A percentile compares a stretch with the other conserved stretches of the same genome.
phyloP scores from a whole-genome alignment of 805 yeast genomes.

The Cyberlindnera americana region DNA sequence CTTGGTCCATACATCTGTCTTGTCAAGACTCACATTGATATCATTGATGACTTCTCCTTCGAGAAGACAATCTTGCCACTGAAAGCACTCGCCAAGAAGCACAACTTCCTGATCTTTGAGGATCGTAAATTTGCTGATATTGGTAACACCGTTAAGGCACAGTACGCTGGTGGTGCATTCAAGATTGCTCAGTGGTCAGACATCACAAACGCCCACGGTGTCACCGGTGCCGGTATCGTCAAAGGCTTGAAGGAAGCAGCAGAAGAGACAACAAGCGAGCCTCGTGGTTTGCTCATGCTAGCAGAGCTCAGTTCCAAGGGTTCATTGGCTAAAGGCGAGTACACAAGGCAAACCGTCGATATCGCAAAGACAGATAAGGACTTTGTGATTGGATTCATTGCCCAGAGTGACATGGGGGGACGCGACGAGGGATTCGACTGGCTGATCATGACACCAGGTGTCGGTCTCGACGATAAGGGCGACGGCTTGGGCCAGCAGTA shows the following conservation, averaged over 20 bases:
- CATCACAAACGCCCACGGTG: constrained; percentile 96
- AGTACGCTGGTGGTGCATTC: constrained; percentile 86
- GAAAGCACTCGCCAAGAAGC: constrained; percentile 67
- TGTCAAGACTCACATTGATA: constrained; percentile 93
- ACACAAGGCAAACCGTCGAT: constrained; percentile 82
- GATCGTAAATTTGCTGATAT: constrained; percentile 98
- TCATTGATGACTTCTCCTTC: constrained; percentile 81
- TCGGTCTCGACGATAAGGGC: constrained; percentile 94
- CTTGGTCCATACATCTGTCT: constrained; percentile 91
- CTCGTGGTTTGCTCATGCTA: constrained; percentile 88
- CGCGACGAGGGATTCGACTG: constrained; percentile 86
- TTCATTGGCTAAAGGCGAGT: constrained; percentile 87
- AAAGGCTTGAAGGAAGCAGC: constrained; percentile 83
- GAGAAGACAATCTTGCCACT: constrained; percentile 79
- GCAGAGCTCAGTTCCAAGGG: constrained; percentile 96
- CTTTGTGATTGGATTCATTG: constrained; percentile 95
- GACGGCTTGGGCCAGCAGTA: constrained; percentile 96
- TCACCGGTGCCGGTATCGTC: constrained; percentile 93
- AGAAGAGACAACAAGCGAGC: constrained; percentile 59
- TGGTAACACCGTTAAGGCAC: constrained; percentile 94
- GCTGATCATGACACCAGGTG: constrained; percentile 98
- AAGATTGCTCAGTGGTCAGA: constrained; percentile 93
- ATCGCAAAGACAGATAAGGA: constrained; percentile 84
- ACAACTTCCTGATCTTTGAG: constrained; percentile 88
- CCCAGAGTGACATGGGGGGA: constrained; percentile 86